These are phyloP conservation scores for Suillus cothurnatus DNA, from an alignment of 768 basidiomycete species.

Conservation along the genomic window DNA sequence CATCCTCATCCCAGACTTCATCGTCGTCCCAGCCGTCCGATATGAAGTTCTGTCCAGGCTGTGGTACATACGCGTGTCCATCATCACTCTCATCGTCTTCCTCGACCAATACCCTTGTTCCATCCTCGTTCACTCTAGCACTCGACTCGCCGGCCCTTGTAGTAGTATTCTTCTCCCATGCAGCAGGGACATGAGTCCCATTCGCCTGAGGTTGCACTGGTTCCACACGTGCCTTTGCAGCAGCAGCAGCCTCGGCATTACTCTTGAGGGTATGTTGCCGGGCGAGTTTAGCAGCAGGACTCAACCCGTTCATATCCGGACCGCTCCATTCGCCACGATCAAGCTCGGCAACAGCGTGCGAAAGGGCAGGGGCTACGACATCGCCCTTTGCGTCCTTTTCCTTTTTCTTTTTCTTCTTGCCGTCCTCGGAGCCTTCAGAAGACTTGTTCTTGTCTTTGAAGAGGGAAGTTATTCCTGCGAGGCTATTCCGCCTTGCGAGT, in stretches of 20 bases:
- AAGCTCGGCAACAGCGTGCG: conserved; percentile 83
- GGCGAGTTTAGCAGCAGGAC: conserved; percentile 88
- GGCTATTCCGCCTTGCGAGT: conserved; percentile 83
- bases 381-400: conserved; percentile 64
- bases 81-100: conserved; percentile 69
- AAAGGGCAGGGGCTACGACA: conserved; percentile 69
- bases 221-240: conserved; percentile 37
- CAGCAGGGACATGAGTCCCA: conserved; percentile 50
- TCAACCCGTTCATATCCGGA: conserved; percentile 68
- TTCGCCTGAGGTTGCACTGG: conserved; percentile 29
- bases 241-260: conserved; percentile 56
- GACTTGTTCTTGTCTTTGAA: conserved; percentile 85
- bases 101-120: conserved; percentile 63
- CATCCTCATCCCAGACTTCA: conserved; percentile 74
- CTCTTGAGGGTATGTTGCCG: conserved; percentile 90
- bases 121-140: conserved; percentile 62
- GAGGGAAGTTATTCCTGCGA: conserved; percentile 88
- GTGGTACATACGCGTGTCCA: conserved; percentile 37
- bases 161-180: conserved; percentile 85
- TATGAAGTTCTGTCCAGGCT: conserved; percentile 43
- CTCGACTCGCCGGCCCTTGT: conserved; percentile 52
- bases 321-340: conserved; percentile 66
- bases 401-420: conserved; percentile 56
- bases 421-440: conserved; percentile 28
- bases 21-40: conserved; percentile 78